Evolutionary conservation across 306 rosid genomes (phyloP), one percentile per base, ranked within the genome.

Genomic region (Oxytropis ochrocephala): DNA sequence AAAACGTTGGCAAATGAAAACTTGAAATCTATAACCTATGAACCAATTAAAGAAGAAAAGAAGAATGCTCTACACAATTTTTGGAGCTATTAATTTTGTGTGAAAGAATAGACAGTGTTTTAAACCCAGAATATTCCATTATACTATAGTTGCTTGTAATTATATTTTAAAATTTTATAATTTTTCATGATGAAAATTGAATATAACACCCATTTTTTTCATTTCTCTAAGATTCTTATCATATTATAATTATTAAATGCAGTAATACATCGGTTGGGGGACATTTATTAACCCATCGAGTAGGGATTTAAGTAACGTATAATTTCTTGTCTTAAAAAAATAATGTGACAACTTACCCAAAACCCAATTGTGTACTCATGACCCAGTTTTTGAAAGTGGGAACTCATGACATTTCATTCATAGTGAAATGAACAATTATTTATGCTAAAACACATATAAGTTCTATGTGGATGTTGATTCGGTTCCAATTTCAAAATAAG

Each of bases 51-150:
- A 64, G 11, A 58, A 49, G 19, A 11, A 18, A 13, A 8, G 4
- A 4, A 53, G 42, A 77, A 17, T 69, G 6, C 30, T 50, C 38
- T 50, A 52, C 64, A 61, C 43, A 51, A 30, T 24, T 16, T 39
- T 58, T 6, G 74, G 75, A 78, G 39, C 72, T 53, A 61, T 62
- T 63, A 61, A 52, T 73, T 67, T 41, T 66, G 41, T 67, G 44
- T 53, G 79, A 42, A 73, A 61, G 42, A 60, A 60, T 42, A 30
- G 38, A 43, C 55, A 59, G 70, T 60, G 36, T 73, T 59, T 58
- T 55, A 41, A 41, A 32, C 70, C 46, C 33, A 18, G 72, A 67
- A 51, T 51, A 79, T 60, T 69, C 71, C 64, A 59, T 30, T 65
- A 39, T 39, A 46, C 48, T 24, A 24, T 24, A 24, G 18, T 49